Base-by-base conservation (phyloP, 768 basidiomycete species). In the Lactarius evosmus region DNA sequence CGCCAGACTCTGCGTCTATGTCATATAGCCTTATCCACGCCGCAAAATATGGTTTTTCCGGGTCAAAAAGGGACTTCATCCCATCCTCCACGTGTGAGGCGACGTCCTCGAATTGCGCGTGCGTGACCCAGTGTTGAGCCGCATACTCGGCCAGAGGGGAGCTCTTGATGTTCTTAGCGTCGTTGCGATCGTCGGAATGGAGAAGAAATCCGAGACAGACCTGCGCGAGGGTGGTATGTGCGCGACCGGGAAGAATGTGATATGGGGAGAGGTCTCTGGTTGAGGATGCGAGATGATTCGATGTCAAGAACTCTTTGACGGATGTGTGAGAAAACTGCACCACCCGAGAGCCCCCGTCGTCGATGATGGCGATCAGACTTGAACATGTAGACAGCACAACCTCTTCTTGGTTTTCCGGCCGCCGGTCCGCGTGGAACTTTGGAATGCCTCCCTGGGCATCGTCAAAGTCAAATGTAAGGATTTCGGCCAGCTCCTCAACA, bases 281-380 rank as follows among this genome's bases (percentile, higher is more conserved):
- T n/a, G n/a, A n/a, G n/a, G n/a, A 7, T 0, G 55, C 46, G 8
- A 62, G 55, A 3, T 46, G 46, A 30, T 50, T 29, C 25, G 61
- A 62, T 0, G 25, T 62, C 1, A 62, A 34, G 34, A 38, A 62
- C 16, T 56, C 61, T 7, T 62, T 56, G 1, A 62, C 61, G 0
- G 61, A 56, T 30, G 49, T 34, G 19, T 62, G 61, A 2, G 62
- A 56, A 12, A 63, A 63, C 25, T 63, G 46, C 5, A 63, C 62
- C 1, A 63, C 32, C 40, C 30, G 19, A 19, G 29, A 57, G 11
- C 29, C 36, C 27, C 50, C 17, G 5, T 52, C 38, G 38, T 41
- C 38, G n/a, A n/a, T n/a, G 19, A 63, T 46, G 17, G 36, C 0
- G 7, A 63, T 44, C 30, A 63, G 32, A 19, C 56, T 62, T 4